Evolutionary conservation across 352 stramenopile genomes (phyloP).

Genomic region (Phytopythium litorale): DNA sequence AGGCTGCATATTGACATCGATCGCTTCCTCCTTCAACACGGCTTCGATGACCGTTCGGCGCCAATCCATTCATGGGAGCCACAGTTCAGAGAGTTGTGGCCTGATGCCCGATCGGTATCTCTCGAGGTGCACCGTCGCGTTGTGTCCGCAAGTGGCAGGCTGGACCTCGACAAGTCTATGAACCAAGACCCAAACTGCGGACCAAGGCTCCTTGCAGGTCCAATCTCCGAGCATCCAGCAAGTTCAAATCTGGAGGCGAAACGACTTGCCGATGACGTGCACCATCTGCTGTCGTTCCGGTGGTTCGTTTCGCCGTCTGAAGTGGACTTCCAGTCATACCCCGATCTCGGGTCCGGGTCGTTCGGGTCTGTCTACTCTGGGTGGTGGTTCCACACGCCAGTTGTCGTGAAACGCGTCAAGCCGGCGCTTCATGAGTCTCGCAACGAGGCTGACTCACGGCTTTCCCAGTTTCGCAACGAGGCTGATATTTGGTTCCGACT

Average conservation of each 20-base stretch:
- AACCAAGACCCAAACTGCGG: too few relatives aligned
- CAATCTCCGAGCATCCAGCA: too few relatives aligned
- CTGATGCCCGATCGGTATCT: neutral
- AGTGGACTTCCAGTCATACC: slow-evolving; percentile 16
- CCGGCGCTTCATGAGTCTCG: too few relatives aligned
- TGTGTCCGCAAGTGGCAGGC: neutral
- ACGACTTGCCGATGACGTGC: too few relatives aligned
- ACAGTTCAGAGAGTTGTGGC: neutral
- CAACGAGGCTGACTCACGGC: too few relatives aligned
- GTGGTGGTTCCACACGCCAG: slow-evolving; percentile 17
- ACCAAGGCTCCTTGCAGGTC: too few relatives aligned
- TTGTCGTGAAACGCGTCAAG: slow-evolving; percentile 6
- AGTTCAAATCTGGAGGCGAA: too few relatives aligned
- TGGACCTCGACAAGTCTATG: too few relatives aligned
- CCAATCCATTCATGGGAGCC: neutral
- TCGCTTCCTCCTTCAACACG: neutral
- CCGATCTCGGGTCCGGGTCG: slow-evolving; percentile 13
- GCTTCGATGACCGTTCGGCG: neutral
- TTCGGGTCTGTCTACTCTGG: slow-evolving; percentile 26
- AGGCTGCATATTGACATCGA: neutral
- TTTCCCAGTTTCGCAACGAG: slow-evolving; percentile 16
- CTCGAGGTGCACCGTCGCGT: neutral
- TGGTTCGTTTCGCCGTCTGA: slow-evolving; percentile 36
- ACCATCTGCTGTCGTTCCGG: too few relatives aligned
- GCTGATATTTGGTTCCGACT: slow-evolving; percentile 13